Conservation (phyloP, 1,284 basidiomycete species). For the Exobasidium cylindrosporum region DNA sequence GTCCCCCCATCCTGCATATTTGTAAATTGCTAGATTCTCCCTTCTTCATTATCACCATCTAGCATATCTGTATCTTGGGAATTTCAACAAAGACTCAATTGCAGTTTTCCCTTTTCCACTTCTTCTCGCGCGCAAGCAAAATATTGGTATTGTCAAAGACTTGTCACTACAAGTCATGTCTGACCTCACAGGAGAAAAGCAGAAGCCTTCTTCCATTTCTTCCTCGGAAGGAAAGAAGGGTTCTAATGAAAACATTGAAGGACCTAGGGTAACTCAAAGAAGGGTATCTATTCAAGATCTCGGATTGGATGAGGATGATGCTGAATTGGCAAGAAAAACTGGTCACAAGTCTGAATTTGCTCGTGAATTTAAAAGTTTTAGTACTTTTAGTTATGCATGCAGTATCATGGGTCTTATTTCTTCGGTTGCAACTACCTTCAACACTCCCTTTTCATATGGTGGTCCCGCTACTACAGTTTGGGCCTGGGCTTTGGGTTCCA, state of each 20-base stretch:
- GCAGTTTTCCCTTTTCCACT: neutral
- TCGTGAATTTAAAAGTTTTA: conserved; percentile 52
- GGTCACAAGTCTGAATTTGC: conserved; percentile 53
- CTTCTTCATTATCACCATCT: too few species aligned
- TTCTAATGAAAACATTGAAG: conserved; percentile 1
- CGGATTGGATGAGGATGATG: conserved; percentile 35
- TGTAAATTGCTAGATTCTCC: too few species aligned
- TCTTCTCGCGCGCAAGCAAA: too few species aligned
- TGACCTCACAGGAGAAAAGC: neutral
- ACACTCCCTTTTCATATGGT: conserved; percentile 45
- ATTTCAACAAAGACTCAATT: neutral
- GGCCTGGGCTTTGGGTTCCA: conserved; percentile 52
- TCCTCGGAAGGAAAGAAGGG: neutral
- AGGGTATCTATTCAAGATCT: neutral
- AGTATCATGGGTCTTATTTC: conserved; percentile 54
- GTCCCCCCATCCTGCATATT: too few species aligned
- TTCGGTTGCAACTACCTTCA: conserved; percentile 52
- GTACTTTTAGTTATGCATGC: conserved; percentile 52
- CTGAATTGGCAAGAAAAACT: conserved; percentile 40
- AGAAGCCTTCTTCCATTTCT: neutral
- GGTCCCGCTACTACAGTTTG: conserved; percentile 50
- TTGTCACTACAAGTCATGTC: too few species aligned
- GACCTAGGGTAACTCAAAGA: conserved; percentile 6
- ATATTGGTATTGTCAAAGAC: too few species aligned
- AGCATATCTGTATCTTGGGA: neutral